These are phyloP conservation scores for Colletotrichum caudatum DNA, from an alignment of 2,329 filamentous ascomycete genomes.

Conservation along the genomic window DNA sequence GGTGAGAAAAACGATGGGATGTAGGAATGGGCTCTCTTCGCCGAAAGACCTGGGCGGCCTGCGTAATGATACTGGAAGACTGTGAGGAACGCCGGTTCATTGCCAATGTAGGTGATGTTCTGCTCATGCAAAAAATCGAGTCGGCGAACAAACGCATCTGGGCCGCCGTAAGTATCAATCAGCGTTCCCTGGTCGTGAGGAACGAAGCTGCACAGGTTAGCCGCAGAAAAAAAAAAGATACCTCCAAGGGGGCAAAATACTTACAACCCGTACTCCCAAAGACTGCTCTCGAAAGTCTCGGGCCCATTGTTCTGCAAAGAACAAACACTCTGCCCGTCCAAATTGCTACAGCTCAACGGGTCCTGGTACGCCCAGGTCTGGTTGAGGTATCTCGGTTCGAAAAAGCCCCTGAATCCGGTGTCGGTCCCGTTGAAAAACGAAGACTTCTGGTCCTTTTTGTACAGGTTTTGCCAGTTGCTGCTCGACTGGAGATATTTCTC, in stretches of 20 bases:
- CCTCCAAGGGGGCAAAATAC: constrained; percentile 43
- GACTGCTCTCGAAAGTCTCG: constrained; percentile 79
- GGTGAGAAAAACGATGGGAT: constrained; percentile 74
- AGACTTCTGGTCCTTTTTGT: constrained; percentile 69
- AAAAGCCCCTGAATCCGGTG: constrained; percentile 77
- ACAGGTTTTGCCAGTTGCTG: constrained; percentile 77
- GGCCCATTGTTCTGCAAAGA: constrained; percentile 69
- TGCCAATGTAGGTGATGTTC: constrained; percentile 74
- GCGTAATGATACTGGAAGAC: constrained; percentile 79
- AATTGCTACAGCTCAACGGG: constrained; percentile 71
- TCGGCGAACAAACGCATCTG: constrained; percentile 66
- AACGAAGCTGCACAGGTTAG: constrained; percentile 55
- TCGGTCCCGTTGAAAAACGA: constrained; percentile 63
- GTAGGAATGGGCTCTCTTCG: constrained; percentile 70
- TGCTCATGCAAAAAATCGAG: constrained; percentile 74
- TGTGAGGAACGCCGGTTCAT: constrained; percentile 70
- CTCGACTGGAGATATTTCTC: constrained; percentile 71
- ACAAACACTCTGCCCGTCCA: constrained; percentile 68
- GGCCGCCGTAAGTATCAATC: constrained; percentile 71
- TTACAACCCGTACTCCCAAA: constrained; percentile 80
- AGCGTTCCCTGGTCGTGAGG: constrained; percentile 66
- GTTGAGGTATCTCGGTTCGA: constrained; percentile 76
- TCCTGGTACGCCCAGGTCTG: constrained; percentile 77
- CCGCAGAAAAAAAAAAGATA: not conserved
- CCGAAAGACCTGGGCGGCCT: constrained; percentile 69